Percentiles rank a stretch among this genome's conserved stretches.
Evolutionary conservation across 257 asterid species (phyloP).

Genomic region (Jaltomata sinuosa): DNA sequence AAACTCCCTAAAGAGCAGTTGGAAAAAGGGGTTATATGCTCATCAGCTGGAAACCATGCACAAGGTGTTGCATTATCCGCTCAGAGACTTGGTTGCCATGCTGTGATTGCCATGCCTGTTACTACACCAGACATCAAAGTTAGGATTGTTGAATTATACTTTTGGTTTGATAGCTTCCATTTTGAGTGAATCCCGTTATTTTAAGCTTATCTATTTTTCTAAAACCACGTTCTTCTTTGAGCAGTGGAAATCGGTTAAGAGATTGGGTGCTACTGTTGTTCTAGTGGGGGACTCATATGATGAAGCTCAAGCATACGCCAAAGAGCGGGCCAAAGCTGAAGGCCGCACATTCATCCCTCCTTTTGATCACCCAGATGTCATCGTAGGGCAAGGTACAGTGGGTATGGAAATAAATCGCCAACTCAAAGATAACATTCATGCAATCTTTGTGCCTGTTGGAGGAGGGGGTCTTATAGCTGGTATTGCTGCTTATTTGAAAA

Average conservation of each 20-base stretch:
- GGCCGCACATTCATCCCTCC: constrained; percentile 79
- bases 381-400: constrained; percentile 85
- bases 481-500: constrained; percentile 85
- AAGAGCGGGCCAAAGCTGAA: constrained; percentile 59
- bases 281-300: constrained; percentile 89
- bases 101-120: constrained; percentile 86
- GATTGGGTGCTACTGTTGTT: constrained; percentile 85
- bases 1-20: constrained; percentile 67
- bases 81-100: constrained; percentile 52
- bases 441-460: constrained; percentile 92
- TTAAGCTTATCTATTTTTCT: not conserved
- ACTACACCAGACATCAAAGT: constrained; percentile 98
- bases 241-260: constrained; percentile 81
- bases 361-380: constrained; percentile 95
- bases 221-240: not conserved
- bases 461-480: constrained; percentile 99
- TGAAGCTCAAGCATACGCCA: constrained; percentile 88
- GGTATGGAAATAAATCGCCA: constrained; percentile 94
- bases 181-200: not conserved
- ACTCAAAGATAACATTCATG: constrained; percentile 54
- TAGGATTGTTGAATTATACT: not conserved
- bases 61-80: constrained; percentile 95
- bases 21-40: constrained; percentile 81
- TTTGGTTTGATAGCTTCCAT: not conserved
- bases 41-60: constrained; percentile 98